Evolutionary conservation across 768 basidiomycete genomes (phyloP), one percentile per base, ranked within the genome.

Genomic region (Agaricus sinodeliciosus): DNA sequence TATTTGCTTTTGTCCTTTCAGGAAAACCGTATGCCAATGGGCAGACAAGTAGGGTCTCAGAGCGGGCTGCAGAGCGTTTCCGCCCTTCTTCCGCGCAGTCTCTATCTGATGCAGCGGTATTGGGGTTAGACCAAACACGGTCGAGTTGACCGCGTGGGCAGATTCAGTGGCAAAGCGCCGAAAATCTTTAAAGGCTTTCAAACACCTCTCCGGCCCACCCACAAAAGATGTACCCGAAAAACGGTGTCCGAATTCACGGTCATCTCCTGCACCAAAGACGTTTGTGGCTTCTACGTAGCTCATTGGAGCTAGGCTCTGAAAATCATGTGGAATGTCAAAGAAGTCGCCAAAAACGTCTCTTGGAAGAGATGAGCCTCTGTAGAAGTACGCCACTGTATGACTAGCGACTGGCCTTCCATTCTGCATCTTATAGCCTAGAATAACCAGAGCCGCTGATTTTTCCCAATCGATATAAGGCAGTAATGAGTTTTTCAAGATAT

Each of bases 31-130:
- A 40, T 68, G 62, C 22, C 73, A 62, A 41, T 69, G 67, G 0
- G 73, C 62, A 12, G 67, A 65, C 34, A 64, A 63, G 51, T 69
- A 74, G 41, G 66, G 65, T 15, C 64, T 67, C 48, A 62, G 40
- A 1, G 72, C 70, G 3, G 72, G 63, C 48, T 69, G 62, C 49
- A 76, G 71, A 1, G 65, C 66, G 48, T 72, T 74, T 5, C 71
- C 68, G 11, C 71, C 73, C 27, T 59, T 67, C 4, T 57, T 61
- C 22, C 60, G 57, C 6, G 71, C 69, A 11, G 63, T 66, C 15
- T 61, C 51, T 42, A 72, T 69, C 46, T 72, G 70, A 3, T 65
- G 63, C 16, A 67, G 49, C 2, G 62, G 62, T 12, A 75, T 65
- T 0, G 72, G 70, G 1, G 72, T 74, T 54, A 75, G 70, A 0